A percentile compares a stretch with the other conserved stretches of the same genome.
Evolutionary conservation across 805 yeast species (phyloP).

Genomic region (Hermanozyma aechmeae): DNA sequence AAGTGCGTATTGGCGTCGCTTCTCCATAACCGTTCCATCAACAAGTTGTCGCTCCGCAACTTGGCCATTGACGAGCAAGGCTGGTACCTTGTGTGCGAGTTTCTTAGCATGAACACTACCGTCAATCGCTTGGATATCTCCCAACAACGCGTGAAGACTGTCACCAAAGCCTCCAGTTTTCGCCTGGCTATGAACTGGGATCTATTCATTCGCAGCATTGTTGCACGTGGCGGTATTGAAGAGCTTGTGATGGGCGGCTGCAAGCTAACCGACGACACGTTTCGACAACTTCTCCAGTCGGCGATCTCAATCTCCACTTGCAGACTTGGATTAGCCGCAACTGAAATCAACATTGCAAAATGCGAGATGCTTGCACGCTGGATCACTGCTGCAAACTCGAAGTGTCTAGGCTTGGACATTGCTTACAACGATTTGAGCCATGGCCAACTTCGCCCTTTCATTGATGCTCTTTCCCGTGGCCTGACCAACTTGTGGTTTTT

Average conservation of each 20-base stretch:
- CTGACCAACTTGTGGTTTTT: slow-evolving; percentile 36
- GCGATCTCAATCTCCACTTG: slow-evolving; percentile 36
- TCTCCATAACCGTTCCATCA: slow-evolving; percentile 33
- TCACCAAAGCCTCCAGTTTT: slow-evolving; percentile 25
- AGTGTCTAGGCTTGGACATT: slow-evolving; percentile 47
- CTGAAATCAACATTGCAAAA: slow-evolving; percentile 35
- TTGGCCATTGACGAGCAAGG: slow-evolving; percentile 45
- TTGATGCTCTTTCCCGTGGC: slow-evolving; percentile 27
- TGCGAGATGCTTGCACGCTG: slow-evolving; percentile 36
- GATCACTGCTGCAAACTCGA: slow-evolving; percentile 34
- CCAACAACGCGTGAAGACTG: slow-evolving; percentile 43
- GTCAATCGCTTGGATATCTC: slow-evolving; percentile 47
- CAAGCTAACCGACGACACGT: slow-evolving; percentile 33
- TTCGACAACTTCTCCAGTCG: slow-evolving; percentile 28
- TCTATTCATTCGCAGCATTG: slow-evolving; percentile 34
- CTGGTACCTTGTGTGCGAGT: slow-evolving; percentile 43
- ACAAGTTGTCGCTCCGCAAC: slow-evolving; percentile 45
- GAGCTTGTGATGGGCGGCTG: slow-evolving; percentile 53
- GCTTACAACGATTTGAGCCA: slow-evolving; percentile 44
- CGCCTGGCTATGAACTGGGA: slow-evolving; percentile 48
- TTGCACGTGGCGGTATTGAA: slow-evolving; percentile 42
- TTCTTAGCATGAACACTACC: slow-evolving; percentile 31
- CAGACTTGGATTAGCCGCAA: slow-evolving; percentile 45
- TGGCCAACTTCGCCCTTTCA: slow-evolving; percentile 39
- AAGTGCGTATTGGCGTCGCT: slow-evolving; percentile 39